Evolutionary conservation across 2,329 filamentous ascomycete genomes (phyloP).

Genomic region (Fusarium sp.): DNA sequence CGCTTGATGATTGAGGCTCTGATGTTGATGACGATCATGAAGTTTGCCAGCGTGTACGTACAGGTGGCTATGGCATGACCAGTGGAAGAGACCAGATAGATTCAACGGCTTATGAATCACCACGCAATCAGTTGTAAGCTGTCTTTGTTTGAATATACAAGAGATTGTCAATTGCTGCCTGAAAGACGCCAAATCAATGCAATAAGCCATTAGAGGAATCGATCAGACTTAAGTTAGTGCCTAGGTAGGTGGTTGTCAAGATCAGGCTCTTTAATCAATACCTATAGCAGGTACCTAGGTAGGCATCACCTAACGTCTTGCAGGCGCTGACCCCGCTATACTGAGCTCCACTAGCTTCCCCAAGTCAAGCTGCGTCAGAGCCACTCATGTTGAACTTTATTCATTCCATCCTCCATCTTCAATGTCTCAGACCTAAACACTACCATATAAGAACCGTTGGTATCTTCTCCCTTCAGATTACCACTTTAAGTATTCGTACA

Average conservation of each 20-base stretch:
- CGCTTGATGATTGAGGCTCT: slow-evolving; percentile 35
- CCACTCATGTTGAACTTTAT: background rate
- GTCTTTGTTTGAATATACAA: background rate
- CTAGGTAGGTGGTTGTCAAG: background rate
- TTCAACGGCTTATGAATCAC: slow-evolving; percentile 21
- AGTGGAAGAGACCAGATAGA: slow-evolving; percentile 5
- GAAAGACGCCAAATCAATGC: background rate
- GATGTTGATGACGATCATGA: slow-evolving; percentile 39
- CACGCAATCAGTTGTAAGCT: slow-evolving; percentile 15
- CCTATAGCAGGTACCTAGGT: too few relatives aligned
- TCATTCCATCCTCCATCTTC: slow-evolving; percentile 5
- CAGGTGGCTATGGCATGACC: slow-evolving; percentile 1
- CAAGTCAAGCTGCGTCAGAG: slow-evolving; percentile 12
- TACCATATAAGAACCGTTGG: slow-evolving; percentile 9
- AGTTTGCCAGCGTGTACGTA: slow-evolving; percentile 28
- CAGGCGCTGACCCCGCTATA: slow-evolving; percentile 34
- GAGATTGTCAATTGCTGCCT: slow-evolving; percentile 12
- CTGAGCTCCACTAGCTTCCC: slow-evolving; percentile 36
- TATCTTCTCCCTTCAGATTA: background rate
- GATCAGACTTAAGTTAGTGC: background rate
- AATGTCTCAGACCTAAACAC: slow-evolving; percentile 24
- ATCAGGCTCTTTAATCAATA: slow-evolving; percentile 18
- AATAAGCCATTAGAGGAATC: background rate
- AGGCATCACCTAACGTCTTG: background rate
- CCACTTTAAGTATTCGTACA: background rate